A percentile compares a stretch with the other conserved stretches of the same genome.
Evolutionary conservation across 176 grass and related monocot species (phyloP).

Genomic region (Carex cristatella): DNA sequence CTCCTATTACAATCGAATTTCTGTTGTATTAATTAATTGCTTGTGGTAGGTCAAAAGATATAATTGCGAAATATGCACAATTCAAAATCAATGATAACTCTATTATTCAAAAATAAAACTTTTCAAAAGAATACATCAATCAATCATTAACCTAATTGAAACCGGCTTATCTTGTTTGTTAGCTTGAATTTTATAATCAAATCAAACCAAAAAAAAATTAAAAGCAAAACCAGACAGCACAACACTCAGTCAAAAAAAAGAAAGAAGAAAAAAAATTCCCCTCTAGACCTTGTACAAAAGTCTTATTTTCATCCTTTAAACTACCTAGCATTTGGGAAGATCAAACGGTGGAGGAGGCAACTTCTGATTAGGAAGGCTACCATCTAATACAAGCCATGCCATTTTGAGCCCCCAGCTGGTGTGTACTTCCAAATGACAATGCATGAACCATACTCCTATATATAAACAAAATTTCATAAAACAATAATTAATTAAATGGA

Average conservation of each 20-base stretch:
- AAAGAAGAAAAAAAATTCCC: background rate
- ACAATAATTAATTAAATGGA: too few species aligned
- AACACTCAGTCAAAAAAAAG: background rate
- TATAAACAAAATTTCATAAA: too few species aligned
- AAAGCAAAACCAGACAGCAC: background rate
- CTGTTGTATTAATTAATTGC: too few species aligned
- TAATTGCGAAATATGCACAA: background rate
- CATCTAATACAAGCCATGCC: conserved; percentile 75
- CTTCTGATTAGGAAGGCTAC: conserved; percentile 50
- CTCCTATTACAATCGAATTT: too few species aligned
- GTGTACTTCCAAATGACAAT: conserved; percentile 81
- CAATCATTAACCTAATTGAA: background rate
- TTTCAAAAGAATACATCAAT: background rate
- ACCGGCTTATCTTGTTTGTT: background rate
- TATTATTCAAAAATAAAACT: background rate
- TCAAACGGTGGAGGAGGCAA: conserved; percentile 64
- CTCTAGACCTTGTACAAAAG: conserved; percentile 14
- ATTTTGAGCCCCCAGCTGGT: conserved; percentile 86
- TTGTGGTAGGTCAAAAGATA: too few species aligned
- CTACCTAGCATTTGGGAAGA: conserved; percentile 60
- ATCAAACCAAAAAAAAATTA: background rate
- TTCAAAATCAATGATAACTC: background rate
- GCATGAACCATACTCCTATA: conserved; percentile 71
- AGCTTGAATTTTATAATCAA: background rate
- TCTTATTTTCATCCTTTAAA: background rate